Conservation (phyloP, 768 basidiomycete species). For the Tylopilus rubrobrunneus region DNA sequence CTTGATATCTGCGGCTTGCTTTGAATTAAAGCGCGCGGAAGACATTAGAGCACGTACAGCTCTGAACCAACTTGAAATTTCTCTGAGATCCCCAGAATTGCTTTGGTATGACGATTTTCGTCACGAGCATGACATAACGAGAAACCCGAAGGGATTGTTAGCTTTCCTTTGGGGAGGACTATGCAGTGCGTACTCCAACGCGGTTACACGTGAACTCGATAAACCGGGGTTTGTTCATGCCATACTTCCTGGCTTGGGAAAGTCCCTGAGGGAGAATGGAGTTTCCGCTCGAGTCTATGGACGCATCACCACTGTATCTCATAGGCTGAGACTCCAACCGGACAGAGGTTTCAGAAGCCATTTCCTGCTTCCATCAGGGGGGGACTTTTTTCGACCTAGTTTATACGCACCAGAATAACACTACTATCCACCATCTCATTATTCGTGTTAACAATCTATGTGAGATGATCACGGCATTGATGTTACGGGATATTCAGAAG, state of each 20-base stretch:
- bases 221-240: constrained; percentile 66
- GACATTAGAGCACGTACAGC: constrained; percentile 40
- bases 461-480: not conserved
- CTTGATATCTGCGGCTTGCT: constrained; percentile 53
- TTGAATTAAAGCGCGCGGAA: not conserved
- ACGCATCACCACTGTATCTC: constrained; percentile 34
- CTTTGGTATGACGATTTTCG: constrained; percentile 67
- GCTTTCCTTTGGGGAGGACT: not conserved
- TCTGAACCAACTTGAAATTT: constrained; percentile 59
- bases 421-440: constrained; percentile 52
- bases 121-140: constrained; percentile 59
- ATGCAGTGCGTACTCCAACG: constrained; percentile 47
- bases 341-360: constrained; percentile 67
- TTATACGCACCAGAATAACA: constrained; percentile 53
- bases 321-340: constrained; percentile 53
- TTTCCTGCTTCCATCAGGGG: constrained; percentile 45
- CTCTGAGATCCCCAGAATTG: constrained; percentile 71
- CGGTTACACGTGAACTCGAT: constrained; percentile 68
- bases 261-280: constrained; percentile 42
- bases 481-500: not conserved
- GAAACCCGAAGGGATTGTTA: constrained; percentile 49
- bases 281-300: constrained; percentile 52
- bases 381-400: not conserved
- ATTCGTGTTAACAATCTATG: constrained; percentile 38
- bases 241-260: constrained; percentile 45